These are phyloP conservation scores for Dicorynia guianensis DNA, from an alignment of 306 rosid species.

Conservation along the genomic window DNA sequence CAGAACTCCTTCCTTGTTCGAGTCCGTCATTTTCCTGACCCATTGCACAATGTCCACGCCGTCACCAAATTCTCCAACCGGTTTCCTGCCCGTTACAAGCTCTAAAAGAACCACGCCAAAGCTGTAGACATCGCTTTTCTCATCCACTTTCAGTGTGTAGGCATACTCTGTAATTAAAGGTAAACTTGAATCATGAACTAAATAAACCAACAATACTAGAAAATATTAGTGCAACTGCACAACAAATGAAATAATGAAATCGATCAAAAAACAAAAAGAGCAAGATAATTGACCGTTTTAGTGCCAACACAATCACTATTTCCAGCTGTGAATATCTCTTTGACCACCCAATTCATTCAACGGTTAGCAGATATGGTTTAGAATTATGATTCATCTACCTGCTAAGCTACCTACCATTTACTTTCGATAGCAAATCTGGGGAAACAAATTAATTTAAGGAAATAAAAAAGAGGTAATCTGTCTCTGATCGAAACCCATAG, in stretches of 20 bases:
- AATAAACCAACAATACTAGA: conserved; percentile 17
- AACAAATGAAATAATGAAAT: conserved; percentile 2
- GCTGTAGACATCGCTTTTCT: conserved; percentile 95
- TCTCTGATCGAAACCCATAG: conserved; percentile 34
- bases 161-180: conserved; percentile 80
- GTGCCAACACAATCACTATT: conserved; percentile 25
- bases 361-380: conserved; percentile 44
- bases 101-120: conserved; percentile 92
- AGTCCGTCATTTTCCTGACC: conserved; percentile 88
- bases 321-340: conserved; percentile 24
- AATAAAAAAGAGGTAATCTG: conserved; percentile 18
- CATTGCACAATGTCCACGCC: conserved; percentile 98
- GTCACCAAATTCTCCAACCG: conserved; percentile 96
- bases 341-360: conserved; percentile 16
- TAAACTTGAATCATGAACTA: conserved; percentile 27
- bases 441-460: conserved; percentile 26
- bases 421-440: conserved; percentile 41
- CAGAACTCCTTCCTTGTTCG: conserved; percentile 82
- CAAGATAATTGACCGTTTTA: neutral
- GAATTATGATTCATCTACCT: conserved; percentile 28
- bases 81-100: conserved; percentile 83
- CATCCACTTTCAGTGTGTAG: conserved; percentile 90
- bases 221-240: conserved; percentile 1
- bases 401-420: conserved; percentile 47
- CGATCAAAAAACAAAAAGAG: neutral